Conservation (phyloP, 164 flowering plant genomes). For the Vitis rotundifolia region DNA sequence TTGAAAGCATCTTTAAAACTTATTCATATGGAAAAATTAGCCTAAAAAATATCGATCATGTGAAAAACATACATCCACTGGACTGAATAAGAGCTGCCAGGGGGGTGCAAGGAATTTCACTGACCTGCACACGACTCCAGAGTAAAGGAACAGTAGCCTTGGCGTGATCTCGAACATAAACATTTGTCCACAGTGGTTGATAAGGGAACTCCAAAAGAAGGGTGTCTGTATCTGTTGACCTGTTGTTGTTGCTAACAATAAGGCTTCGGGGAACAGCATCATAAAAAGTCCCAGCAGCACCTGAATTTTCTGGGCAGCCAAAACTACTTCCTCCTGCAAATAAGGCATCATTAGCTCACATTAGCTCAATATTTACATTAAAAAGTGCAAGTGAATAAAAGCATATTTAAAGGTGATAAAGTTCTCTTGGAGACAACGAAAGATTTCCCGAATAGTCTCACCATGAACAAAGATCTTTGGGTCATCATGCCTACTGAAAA, state of each 20-base stretch:
- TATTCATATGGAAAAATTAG: no score
- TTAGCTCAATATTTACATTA: not conserved
- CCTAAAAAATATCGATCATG: no score
- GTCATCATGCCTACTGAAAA: slow-evolving; percentile 82
- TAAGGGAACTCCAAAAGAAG: slow-evolving; percentile 88
- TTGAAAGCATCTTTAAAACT: no score
- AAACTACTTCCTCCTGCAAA: slow-evolving; percentile 83
- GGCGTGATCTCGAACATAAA: slow-evolving; percentile 71
- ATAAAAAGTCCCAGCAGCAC: slow-evolving; percentile 97
- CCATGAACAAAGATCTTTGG: slow-evolving; percentile 78
- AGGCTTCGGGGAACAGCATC: slow-evolving; percentile 92
- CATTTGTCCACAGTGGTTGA: slow-evolving; percentile 92
- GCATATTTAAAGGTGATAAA: not conserved
- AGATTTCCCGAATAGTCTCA: slow-evolving; percentile 22
- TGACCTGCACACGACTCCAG: slow-evolving; percentile 99
- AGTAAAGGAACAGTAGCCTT: slow-evolving; percentile 88
- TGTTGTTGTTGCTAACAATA: slow-evolving; percentile 71
- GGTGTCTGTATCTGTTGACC: slow-evolving; percentile 86
- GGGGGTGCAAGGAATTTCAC: not conserved
- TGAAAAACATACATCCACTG: no score
- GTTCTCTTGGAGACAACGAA: not conserved
- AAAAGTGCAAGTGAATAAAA: not conserved
- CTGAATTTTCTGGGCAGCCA: slow-evolving; percentile 83
- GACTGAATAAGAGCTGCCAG: no score
- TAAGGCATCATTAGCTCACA: not conserved